phyloP scores from a whole-genome alignment of 2,329 filamentous ascomycete genomes.

The Ophioceras dolichostomum region DNA sequence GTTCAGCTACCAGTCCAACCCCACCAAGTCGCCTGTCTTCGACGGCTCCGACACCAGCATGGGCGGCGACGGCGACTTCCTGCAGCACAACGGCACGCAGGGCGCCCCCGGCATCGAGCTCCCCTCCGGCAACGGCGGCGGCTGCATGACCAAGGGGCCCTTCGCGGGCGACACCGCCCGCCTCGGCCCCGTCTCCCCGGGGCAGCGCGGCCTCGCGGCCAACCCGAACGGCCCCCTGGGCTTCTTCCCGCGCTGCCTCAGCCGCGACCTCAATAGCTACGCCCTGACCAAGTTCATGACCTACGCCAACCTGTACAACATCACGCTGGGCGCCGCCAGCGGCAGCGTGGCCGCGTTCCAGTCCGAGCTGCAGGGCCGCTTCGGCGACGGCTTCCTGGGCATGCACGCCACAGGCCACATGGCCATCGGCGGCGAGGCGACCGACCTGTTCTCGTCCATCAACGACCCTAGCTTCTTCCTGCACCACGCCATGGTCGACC shows the following conservation, averaged over 20 bases:
- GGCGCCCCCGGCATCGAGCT: too few relatives aligned
- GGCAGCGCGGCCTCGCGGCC: too few relatives aligned
- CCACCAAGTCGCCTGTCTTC: constrained; percentile 24
- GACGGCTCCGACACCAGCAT: constrained; percentile 27
- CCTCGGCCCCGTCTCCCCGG: constrained; percentile 14
- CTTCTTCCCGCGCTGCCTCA: constrained; percentile 23
- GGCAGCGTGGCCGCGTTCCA: constrained; percentile 4
- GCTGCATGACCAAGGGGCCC: constrained; percentile 15
- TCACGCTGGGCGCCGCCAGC: constrained; percentile 5
- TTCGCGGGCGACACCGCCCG: constrained; percentile 17
- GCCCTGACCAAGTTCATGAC: constrained; percentile 7
- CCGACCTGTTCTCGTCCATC: constrained; percentile 17
- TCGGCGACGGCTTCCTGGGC: constrained; percentile 10
- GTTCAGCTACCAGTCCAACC: constrained; percentile 16
- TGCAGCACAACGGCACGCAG: constrained; percentile 10
- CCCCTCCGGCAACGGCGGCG: constrained; percentile 9
- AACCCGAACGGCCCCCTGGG: constrained; percentile 11
- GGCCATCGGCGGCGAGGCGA: constrained; percentile 21
- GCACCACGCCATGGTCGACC: constrained; percentile 18
- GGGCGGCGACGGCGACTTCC: constrained; percentile 22
- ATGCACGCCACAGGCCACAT: constrained; percentile 21
- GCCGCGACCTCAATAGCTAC: constrained; percentile 15
- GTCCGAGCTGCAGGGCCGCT: constrained; percentile 21
- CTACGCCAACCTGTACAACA: constrained; percentile 8
- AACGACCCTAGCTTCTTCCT: constrained; percentile 22